Evolutionary conservation across 495 filamentous ascomycete species (phyloP), one percentile per base, ranked within the genome.

Genomic region (Lineolata rhizophorae): DNA sequence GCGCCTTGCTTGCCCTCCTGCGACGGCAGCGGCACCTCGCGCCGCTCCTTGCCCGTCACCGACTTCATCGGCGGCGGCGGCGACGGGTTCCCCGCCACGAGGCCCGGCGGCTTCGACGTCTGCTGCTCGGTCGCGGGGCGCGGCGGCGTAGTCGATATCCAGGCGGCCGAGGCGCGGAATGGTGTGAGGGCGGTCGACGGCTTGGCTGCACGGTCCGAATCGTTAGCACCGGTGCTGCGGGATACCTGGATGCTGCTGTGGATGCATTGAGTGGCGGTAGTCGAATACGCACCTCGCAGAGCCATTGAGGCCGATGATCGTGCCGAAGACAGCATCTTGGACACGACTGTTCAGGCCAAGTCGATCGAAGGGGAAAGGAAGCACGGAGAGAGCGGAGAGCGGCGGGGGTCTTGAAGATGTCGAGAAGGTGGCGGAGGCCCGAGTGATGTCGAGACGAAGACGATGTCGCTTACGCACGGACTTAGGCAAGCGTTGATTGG

Each of bases 1-100:
- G 69, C 76, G 48, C 85, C 83, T 63, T 94, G 83, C 56, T 80
- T 91, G 40, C 71, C 74, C 58, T 90, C 81, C 63, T 95, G 80
- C 45, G 77, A 87, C 25, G 81, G 67, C 37, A 97, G 60, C 41
- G 71, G 78, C 18, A 95, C 82, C 58, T 94, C 81, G 47, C 61
- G 56, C 30, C 68, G 59, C 30, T 56, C 55, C 48, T 69, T 63
- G 36, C 58, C 60, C 29, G 59, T 58, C 10, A 69, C 44, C 13
- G 25, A 26, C 53, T 52, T 48, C 57, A 56, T 52, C 46, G 64
- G 42, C 31, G 55, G 51, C 18, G 39, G 49, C 20, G 42, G 49
- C 29, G 42, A 35, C 11, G 44, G 49, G n/a, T 31, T 26, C 35
- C 37, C 43, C 36, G 47, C 31, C 26, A 59, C 35, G 32, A 57